Evolutionary conservation across 441 rosid species (phyloP).

Genomic region (Rhodomyrtus psidioides): DNA sequence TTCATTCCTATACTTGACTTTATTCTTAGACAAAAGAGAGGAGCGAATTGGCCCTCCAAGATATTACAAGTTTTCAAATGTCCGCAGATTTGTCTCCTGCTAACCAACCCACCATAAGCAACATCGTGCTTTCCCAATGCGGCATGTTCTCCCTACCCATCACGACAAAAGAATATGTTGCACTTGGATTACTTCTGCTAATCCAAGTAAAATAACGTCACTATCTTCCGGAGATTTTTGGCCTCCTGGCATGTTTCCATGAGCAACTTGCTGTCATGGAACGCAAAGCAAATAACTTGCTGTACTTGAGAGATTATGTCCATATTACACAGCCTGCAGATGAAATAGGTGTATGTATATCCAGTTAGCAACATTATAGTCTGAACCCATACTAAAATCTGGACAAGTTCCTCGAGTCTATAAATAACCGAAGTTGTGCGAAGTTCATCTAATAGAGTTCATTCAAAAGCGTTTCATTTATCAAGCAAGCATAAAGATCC

Average conservation of each 20-base stretch:
- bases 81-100: not conserved
- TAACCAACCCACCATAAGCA: not conserved
- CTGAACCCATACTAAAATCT: not conserved
- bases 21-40: not conserved
- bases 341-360: not conserved
- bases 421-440: not conserved
- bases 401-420: not conserved
- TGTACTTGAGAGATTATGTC: conserved; percentile 93
- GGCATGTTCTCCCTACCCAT: not conserved
- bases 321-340: conserved; percentile 86
- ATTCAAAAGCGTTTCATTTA: not conserved
- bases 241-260: conserved; percentile 99
- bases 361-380: not conserved
- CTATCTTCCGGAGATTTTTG: conserved; percentile 78
- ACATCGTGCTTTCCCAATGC: not conserved
- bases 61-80: not conserved
- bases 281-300: conserved; percentile 92
- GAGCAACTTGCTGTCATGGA: conserved; percentile 87
- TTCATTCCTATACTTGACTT: not conserved
- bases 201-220: conserved; percentile 87
- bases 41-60: not conserved
- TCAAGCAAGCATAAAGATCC: not conserved
- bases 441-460: not conserved
- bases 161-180: not conserved
- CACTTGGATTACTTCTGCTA: conserved; percentile 19